Evolutionary conservation across 169 alveolate species (phyloP).

Genomic region (Plasmodium yoelii): DNA sequence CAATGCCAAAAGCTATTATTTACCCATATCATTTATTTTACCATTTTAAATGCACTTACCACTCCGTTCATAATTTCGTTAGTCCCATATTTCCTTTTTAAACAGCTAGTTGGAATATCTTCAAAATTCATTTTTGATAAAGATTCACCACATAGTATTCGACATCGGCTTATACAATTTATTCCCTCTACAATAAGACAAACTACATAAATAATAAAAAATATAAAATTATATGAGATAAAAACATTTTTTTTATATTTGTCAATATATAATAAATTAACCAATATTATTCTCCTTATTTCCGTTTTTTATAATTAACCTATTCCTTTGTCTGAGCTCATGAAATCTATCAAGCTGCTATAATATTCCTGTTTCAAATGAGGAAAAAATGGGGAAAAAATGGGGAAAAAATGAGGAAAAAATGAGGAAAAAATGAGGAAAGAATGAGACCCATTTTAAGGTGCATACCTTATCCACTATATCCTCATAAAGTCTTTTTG

Average conservation of each 20-base stretch:
- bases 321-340: conserved; percentile 73
- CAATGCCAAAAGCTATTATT: not conserved
- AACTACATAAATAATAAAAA: conserved; percentile 15
- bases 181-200: conserved; percentile 59
- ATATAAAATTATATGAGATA: no score
- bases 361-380: conserved; percentile 48
- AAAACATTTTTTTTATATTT: no score
- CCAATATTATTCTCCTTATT: not conserved
- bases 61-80: conserved; percentile 51
- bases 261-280: no score
- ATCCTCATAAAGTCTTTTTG: conserved; percentile 28
- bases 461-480: conserved; percentile 34
- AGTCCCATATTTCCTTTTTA: conserved; percentile 75
- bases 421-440: no score
- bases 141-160: conserved; percentile 65
- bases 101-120: conserved; percentile 37
- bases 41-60: conserved; percentile 17
- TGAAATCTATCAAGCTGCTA: conserved; percentile 34
- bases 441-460: no score
- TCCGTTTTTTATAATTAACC: conserved; percentile 11
- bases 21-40: not conserved
- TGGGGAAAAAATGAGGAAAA: no score
- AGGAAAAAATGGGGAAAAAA: no score
- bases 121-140: conserved; percentile 32
- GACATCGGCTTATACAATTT: conserved; percentile 25